Conservation (phyloP, 768 basidiomycete species). For the Panaeolus papilionaceus region DNA sequence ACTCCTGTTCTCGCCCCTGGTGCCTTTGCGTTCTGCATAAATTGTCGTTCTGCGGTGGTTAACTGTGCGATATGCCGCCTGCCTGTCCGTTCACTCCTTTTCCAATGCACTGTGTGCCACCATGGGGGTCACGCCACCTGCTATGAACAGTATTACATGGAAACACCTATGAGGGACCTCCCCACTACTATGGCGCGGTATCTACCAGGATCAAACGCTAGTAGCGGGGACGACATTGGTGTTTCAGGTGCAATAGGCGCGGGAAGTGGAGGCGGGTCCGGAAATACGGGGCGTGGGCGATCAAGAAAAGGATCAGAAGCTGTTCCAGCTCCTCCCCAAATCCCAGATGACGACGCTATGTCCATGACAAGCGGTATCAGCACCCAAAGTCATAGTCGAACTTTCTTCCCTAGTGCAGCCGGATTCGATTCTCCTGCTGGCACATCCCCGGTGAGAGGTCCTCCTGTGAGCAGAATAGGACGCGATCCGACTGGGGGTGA, state of each 20-base stretch:
- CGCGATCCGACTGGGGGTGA: not conserved
- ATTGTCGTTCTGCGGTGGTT: slow-evolving; percentile 54
- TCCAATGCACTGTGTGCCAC: slow-evolving; percentile 77
- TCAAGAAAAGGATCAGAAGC: not conserved
- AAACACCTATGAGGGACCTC: slow-evolving; percentile 60
- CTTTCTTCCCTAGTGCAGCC: not conserved
- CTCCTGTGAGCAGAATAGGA: not conserved
- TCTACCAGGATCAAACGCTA: slow-evolving; percentile 22
- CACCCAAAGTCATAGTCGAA: not conserved
- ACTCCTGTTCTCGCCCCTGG: slow-evolving; percentile 39
- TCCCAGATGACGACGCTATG: slow-evolving; percentile 20
- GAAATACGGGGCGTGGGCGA: not conserved
- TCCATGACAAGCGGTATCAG: slow-evolving; percentile 19
- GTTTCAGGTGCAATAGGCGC: slow-evolving; percentile 23
- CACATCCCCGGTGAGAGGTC: slow-evolving; percentile 20
- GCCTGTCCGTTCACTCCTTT: slow-evolving; percentile 72
- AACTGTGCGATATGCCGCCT: slow-evolving; percentile 81
- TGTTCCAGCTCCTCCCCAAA: not conserved
- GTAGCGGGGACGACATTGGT: slow-evolving; percentile 32
- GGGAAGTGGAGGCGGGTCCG: not conserved
- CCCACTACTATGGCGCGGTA: slow-evolving; percentile 32
- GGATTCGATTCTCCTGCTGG: slow-evolving; percentile 11
- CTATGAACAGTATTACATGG: slow-evolving; percentile 71
- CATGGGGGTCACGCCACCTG: slow-evolving; percentile 87
- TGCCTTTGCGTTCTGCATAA: slow-evolving; percentile 59